Base-by-base conservation (phyloP, 1,139 yeast species). In the Blastobotrys raffinosifermentans region DNA sequence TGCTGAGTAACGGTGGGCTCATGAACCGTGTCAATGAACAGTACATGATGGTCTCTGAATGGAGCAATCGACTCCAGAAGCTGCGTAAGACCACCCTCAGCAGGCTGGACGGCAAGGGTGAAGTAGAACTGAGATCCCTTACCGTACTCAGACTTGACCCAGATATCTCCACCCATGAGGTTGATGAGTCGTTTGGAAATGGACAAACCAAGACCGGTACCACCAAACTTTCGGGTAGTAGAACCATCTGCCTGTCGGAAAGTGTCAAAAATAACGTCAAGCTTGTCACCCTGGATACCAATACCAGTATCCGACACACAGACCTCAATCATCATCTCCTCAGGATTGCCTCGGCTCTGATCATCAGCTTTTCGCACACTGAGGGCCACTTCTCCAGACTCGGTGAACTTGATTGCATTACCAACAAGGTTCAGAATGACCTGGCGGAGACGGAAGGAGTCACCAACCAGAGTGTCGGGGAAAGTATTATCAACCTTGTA, bases 231-330 rank as follows among this genome's bases (percentile, higher is more conserved):
- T 57, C 95, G 73, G 1, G 94, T 85, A 1, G 94, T 84, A 2
- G 94, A 83, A 35, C 94, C 94, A 64, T 85, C 94, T 2, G 94
- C 94, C 61, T 85, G 95, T 54, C 94, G 80, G 66, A 85, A 85
- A 4, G 91, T 85, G 54, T 84, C 94, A 54, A 85, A 85, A 55
- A 84, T 84, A 29, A 84, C 70, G 31, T 86, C 94, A 34, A 84
- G 68, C 55, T 84, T 84, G 54, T 84, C 94, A 55, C 75, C 79
- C 55, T 80, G 85, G 45, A 85, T 85, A 51, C 94, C 94, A 49
- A 84, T 83, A 58, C 94, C 94, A 0, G 94, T 84, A 59, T 84
- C 94, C 46, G 87, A 76, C 5, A 84, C 94, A 60, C 94, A 82
- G 52, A 85, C 82, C 59, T 84, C 91, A 42, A 84, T 68, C 51